These are phyloP conservation scores for Aspergillus sparsus DNA, from an alignment of 495 filamentous ascomycete genomes.

Conservation along the genomic window DNA sequence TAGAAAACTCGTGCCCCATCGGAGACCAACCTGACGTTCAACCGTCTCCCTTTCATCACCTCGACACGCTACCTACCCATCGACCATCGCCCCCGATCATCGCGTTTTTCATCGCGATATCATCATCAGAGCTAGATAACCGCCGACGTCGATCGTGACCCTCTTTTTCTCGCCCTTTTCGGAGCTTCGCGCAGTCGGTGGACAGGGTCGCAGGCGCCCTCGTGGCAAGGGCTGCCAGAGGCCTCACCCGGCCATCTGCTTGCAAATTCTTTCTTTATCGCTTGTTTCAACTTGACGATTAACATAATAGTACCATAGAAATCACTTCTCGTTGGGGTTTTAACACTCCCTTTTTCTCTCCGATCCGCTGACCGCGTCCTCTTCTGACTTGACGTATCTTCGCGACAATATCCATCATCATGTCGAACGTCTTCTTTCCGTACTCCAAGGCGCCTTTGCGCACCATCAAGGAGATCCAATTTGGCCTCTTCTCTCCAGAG, in stretches of 20 bases:
- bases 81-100: conserved; percentile 40
- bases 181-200: conserved; percentile 44
- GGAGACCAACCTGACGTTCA: conserved; percentile 44
- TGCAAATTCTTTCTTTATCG: conserved; percentile 41
- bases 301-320: conserved; percentile 8
- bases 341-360: conserved; percentile 8
- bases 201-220: conserved; percentile 53
- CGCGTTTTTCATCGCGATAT: conserved; percentile 50
- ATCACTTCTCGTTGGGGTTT: conserved; percentile 5
- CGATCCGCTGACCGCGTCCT: conserved; percentile 4
- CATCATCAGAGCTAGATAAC: conserved; percentile 28
- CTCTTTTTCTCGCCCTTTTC: conserved; percentile 34
- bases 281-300: conserved; percentile 19
- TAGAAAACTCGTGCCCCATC: conserved; percentile 53
- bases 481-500: conserved; percentile 92
- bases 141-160: conserved; percentile 30
- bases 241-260: conserved; percentile 51
- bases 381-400: conserved; percentile 16
- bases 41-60: conserved; percentile 48
- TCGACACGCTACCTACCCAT: conserved; percentile 37
- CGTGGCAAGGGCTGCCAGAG: conserved; percentile 57
- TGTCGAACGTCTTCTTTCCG: conserved; percentile 91
- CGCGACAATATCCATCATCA: conserved; percentile 57
- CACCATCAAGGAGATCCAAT: conserved; percentile 97
- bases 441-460: conserved; percentile 94